A percentile compares a stretch with the other conserved stretches of the same genome.
phyloP scores from a whole-genome alignment of 176 grass and related monocot species.

The Aegilops umbellulata region DNA sequence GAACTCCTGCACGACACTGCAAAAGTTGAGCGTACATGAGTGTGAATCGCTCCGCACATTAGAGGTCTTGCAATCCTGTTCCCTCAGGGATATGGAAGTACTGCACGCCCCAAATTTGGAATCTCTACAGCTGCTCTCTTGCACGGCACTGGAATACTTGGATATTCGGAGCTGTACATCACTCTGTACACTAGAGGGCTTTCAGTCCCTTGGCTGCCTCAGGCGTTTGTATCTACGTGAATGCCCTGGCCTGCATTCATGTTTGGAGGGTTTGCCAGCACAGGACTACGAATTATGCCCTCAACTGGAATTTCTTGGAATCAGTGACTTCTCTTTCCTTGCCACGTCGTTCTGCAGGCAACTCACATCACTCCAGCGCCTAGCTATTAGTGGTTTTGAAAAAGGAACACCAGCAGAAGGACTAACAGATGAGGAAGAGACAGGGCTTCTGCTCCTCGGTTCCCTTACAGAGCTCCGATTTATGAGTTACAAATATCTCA shows the following conservation, averaged over 20 bases:
- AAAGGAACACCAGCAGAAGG: too few relatives aligned
- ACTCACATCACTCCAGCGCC: background rate
- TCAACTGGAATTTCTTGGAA: background rate
- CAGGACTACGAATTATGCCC: background rate
- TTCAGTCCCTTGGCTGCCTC: background rate
- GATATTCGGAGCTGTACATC: background rate
- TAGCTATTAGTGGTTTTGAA: background rate
- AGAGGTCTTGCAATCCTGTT: too few relatives aligned
- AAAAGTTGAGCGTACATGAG: rapidly evolving
- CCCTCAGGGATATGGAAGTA: too few relatives aligned
- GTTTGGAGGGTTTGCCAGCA: background rate
- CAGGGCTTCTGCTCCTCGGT: background rate
- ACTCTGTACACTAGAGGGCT: background rate
- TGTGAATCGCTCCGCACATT: background rate
- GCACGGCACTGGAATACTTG: background rate
- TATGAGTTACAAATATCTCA: rapidly evolving
- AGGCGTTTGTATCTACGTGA: background rate
- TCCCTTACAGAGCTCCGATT: background rate
- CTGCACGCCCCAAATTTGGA: rapidly evolving
- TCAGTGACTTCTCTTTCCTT: background rate
- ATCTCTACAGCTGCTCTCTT: background rate
- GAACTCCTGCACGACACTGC: background rate
- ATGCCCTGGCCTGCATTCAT: background rate
- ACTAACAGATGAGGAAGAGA: background rate
- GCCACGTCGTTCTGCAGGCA: background rate